Conservation (phyloP, 257 asterid genomes). For the Capsicum baccatum region DNA sequence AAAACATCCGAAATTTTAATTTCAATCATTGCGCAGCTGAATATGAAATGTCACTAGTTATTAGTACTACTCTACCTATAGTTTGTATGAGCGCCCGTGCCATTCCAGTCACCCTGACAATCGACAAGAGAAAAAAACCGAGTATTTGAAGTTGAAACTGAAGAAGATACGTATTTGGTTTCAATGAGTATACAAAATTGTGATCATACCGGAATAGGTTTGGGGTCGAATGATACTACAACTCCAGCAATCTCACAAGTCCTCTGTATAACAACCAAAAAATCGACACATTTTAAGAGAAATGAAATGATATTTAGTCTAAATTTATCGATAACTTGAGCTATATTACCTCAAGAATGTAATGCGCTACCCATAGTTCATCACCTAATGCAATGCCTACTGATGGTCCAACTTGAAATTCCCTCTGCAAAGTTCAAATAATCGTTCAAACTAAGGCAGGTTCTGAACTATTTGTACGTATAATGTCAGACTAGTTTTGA, state of each 20-base stretch:
- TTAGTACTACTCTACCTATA: constrained; percentile 57
- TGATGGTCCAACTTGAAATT: constrained; percentile 93
- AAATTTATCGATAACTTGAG: background rate
- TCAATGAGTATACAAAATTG: background rate
- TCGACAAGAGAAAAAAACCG: no score
- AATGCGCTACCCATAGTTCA: constrained; percentile 91
- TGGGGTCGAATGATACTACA: constrained; percentile 86
- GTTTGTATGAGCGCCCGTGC: constrained; percentile 97
- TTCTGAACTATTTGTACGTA: background rate
- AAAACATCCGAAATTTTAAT: background rate
- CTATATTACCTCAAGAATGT: constrained; percentile 75
- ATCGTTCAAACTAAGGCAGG: background rate
- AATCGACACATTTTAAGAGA: background rate
- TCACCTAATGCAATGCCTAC: constrained; percentile 91
- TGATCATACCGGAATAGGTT: constrained; percentile 70
- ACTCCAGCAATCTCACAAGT: constrained; percentile 91
- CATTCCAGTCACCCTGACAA: constrained; percentile 93
- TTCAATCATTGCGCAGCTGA: background rate
- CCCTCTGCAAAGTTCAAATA: constrained; percentile 56
- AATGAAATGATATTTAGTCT: background rate
- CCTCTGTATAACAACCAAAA: constrained; percentile 58
- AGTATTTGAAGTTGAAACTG: background rate
- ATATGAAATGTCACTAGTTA: background rate
- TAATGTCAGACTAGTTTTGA: background rate
- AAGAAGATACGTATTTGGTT: background rate